These are phyloP conservation scores for Arthrobotrys sinensis DNA, from an alignment of 2,329 filamentous ascomycete species.

Conservation along the genomic window DNA sequence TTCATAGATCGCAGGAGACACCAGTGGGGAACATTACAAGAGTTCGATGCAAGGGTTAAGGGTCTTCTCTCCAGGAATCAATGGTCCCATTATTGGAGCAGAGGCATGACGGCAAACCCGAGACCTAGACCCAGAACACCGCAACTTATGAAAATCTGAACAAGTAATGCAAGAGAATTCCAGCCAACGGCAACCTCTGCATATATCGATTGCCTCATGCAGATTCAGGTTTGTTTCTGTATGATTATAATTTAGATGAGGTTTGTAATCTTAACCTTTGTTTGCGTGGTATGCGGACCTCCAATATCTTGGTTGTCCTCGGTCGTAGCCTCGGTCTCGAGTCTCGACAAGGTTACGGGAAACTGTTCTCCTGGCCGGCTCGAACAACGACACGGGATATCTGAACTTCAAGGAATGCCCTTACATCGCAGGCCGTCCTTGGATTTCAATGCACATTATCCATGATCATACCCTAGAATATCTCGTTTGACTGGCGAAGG, in stretches of 20 bases:
- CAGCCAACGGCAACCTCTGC: conserved; percentile 25
- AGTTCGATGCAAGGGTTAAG: conserved; percentile 47
- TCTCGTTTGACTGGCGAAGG: conserved; percentile 41
- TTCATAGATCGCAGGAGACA: conserved; percentile 32
- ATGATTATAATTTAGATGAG: conserved; percentile 16
- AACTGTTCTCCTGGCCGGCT: conserved; percentile 17
- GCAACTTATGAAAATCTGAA: conserved; percentile 40
- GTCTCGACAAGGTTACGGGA: background rate
- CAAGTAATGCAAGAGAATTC: conserved; percentile 2
- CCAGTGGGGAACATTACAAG: conserved; percentile 24
- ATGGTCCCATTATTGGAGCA: conserved; percentile 21
- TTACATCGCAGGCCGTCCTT: conserved; percentile 35
- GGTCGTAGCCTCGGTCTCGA: conserved; percentile 8
- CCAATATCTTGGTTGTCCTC: conserved; percentile 14
- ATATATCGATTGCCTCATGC: conserved; percentile 4
- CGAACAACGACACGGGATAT: conserved; percentile 35
- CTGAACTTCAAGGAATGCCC: conserved; percentile 44
- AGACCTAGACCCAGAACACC: conserved; percentile 25
- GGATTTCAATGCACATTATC: conserved; percentile 17
- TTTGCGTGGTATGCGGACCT: conserved; percentile 5
- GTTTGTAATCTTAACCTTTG: background rate
- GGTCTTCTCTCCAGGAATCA: conserved; percentile 29
- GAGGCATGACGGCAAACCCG: conserved; percentile 1
- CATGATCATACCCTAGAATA: conserved; percentile 31
- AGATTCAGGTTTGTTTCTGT: conserved; percentile 1